These are phyloP conservation scores for Blastosporella zonata DNA, from an alignment of 1,284 basidiomycete species.

Conservation along the genomic window DNA sequence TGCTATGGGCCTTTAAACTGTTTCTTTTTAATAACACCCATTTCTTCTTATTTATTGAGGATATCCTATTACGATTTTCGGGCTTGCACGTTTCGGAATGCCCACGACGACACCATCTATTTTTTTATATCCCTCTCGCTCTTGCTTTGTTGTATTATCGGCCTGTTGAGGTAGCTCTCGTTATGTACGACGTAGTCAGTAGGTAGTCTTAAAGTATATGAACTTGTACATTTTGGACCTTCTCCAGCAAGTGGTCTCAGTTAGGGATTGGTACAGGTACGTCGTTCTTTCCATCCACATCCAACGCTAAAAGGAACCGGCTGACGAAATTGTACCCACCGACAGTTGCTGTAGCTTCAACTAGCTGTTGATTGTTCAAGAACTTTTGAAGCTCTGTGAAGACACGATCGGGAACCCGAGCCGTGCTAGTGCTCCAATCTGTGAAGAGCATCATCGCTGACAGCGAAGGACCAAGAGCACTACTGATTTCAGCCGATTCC, in stretches of 20 bases:
- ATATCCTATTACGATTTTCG: constrained; percentile 12
- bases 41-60: constrained; percentile 17
- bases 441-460: constrained; percentile 36
- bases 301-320: constrained; percentile 37
- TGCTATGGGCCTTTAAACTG: constrained; percentile 27
- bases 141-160: constrained; percentile 16
- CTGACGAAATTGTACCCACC: constrained; percentile 41
- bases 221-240: constrained; percentile 3
- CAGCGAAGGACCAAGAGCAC: constrained; percentile 27
- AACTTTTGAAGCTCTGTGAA: constrained; percentile 33
- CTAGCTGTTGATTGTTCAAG: constrained; percentile 37
- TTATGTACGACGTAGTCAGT: constrained; percentile 11
- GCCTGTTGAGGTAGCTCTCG: background rate
- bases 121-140: constrained; percentile 3
- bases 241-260: constrained; percentile 10
- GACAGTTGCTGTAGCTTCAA: constrained; percentile 39
- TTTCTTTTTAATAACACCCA: background rate
- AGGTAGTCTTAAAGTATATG: constrained; percentile 3
- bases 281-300: constrained; percentile 39
- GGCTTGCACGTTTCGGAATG: constrained; percentile 1
- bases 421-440: constrained; percentile 35
- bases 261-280: constrained; percentile 36
- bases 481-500: constrained; percentile 15
- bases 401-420: constrained; percentile 35
- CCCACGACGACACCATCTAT: constrained; percentile 9